Percentiles rank a stretch among this genome's conserved stretches.
Conservation (phyloP, 495 filamentous ascomycete species). For the Aspergillus biplanus region DNA sequence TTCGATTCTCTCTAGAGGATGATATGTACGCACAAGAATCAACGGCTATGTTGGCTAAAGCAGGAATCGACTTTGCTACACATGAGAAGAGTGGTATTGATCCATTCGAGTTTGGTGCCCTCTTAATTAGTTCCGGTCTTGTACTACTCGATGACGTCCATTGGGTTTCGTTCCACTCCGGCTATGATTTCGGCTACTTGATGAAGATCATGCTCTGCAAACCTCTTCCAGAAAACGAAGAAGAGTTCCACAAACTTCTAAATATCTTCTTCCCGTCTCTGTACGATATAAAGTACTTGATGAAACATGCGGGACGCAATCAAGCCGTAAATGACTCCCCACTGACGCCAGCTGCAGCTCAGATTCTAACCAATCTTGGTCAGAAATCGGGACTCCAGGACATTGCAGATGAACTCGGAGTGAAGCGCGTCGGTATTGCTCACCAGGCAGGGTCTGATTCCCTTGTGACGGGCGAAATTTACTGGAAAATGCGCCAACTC, state of each 20-base stretch:
- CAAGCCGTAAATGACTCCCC: conserved; percentile 63
- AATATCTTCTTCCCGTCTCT: conserved; percentile 89
- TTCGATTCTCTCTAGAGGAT: conserved; percentile 88
- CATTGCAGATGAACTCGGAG: conserved; percentile 88
- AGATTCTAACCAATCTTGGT: conserved; percentile 77
- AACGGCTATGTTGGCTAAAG: conserved; percentile 81
- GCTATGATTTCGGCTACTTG: conserved; percentile 97
- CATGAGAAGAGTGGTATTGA: conserved; percentile 91
- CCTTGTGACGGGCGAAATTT: conserved; percentile 88
- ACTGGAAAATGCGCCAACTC: conserved; percentile 82
- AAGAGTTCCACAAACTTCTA: conserved; percentile 81
- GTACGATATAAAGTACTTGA: conserved; percentile 96
- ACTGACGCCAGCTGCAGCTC: conserved; percentile 61
- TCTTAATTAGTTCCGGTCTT: conserved; percentile 88
- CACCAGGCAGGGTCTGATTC: conserved; percentile 94
- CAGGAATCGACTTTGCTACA: conserved; percentile 83
- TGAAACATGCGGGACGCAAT: conserved; percentile 78
- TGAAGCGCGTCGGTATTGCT: conserved; percentile 80
- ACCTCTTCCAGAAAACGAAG: conserved; percentile 82
- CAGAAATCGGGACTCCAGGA: conserved; percentile 88
- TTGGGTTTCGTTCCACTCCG: conserved; percentile 98
- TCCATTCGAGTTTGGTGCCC: conserved; percentile 80
- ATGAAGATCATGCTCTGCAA: conserved; percentile 87
- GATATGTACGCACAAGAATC: conserved; percentile 97
- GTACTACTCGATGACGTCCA: conserved; percentile 85